Evolutionary conservation across 2,329 filamentous ascomycete genomes (phyloP), one percentile per base, ranked within the genome.

Genomic region (Curvularia eragrostidis): DNA sequence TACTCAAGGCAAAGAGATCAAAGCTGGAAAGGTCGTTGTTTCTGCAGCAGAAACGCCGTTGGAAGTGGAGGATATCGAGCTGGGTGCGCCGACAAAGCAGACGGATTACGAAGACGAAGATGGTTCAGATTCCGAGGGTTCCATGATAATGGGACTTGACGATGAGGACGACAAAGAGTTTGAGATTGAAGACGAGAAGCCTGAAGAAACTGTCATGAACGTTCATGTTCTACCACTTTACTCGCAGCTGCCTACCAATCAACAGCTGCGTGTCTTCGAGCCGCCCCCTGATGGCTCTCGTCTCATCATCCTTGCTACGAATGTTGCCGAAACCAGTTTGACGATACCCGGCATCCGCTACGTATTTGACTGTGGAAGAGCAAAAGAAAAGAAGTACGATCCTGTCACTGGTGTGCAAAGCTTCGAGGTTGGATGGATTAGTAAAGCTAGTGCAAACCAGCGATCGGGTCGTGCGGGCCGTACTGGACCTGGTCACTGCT

Each of bases 311-410:
- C 80, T 99, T 39, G 93, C 95, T 0, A 99, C 95, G 42, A 99
- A 99, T 76, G 92, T 99, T 43, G 95, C 95, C 0, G 95, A 99
- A 77, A 99, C 95, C 0, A 96, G 91, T 85, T 84, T 99, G 73
- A 99, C 95, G 0, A 99, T 99, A 56, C 94, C 95, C 0, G 93
- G 93, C 1, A 93, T 96, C 60, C 87, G 91, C 59, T 99, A 97
- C 72, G 95, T 99, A 8, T 97, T 99, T 62, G 94, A 98, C 76
- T 93, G 91, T 64, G 95, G 95, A 32, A 85, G 96, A 48, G 90
- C 91, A 34, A 99, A 99, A 76, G 93, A 97, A 75, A 89, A 94
- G 62, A 90, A 89, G 56, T 98, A 95, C 70, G 91, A 98, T 73
- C 84, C 87, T n/a, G 80, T 86, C 10, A 97, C 91, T 8, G 94